Percentiles rank a stretch among this genome's conserved stretches.
These are phyloP conservation scores for Teunomyces cretensis DNA, from an alignment of 805 yeast genomes.

Conservation along the genomic window DNA sequence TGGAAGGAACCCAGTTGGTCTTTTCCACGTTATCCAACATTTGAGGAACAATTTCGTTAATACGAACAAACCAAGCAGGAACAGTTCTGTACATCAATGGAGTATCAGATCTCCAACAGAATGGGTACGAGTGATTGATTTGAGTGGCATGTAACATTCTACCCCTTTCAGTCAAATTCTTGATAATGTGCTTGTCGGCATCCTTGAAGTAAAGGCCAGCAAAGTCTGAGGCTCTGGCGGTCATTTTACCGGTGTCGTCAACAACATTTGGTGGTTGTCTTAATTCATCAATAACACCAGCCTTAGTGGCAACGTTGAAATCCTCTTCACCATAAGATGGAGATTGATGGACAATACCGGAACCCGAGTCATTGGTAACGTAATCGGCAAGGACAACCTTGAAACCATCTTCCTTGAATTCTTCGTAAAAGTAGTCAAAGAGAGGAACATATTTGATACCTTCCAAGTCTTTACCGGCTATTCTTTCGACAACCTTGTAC, in stretches of 20 bases:
- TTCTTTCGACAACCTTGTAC: slow-evolving; percentile 74
- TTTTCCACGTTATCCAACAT: slow-evolving; percentile 82
- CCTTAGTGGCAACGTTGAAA: slow-evolving; percentile 75
- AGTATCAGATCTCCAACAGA: slow-evolving; percentile 99
- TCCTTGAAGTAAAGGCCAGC: slow-evolving; percentile 89
- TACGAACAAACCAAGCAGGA: slow-evolving; percentile 98
- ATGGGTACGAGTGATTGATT: slow-evolving; percentile 94
- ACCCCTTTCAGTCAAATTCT: slow-evolving; percentile 75
- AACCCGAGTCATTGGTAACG: slow-evolving; percentile 93
- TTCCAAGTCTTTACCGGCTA: slow-evolving; percentile 75
- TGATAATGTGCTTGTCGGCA: slow-evolving; percentile 90
- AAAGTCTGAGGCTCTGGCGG: slow-evolving; percentile 69
- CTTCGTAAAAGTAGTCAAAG: slow-evolving; percentile 75
- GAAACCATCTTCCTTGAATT: slow-evolving; percentile 76
- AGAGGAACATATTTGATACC: slow-evolving; percentile 83
- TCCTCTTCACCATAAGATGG: slow-evolving; percentile 99
- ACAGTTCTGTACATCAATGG: slow-evolving; percentile 95
- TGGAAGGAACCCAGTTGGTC: slow-evolving; percentile 93
- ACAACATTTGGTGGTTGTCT: slow-evolving; percentile 87
- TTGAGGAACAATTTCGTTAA: slow-evolving; percentile 81
- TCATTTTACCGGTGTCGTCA: slow-evolving; percentile 88
- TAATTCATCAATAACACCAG: slow-evolving; percentile 72
- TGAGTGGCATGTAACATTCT: slow-evolving; percentile 74
- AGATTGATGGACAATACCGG: slow-evolving; percentile 98
- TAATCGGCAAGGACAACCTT: slow-evolving; percentile 78